Evolutionary conservation across 352 stramenopile genomes (phyloP).

Genomic region (Pythium sp.): DNA sequence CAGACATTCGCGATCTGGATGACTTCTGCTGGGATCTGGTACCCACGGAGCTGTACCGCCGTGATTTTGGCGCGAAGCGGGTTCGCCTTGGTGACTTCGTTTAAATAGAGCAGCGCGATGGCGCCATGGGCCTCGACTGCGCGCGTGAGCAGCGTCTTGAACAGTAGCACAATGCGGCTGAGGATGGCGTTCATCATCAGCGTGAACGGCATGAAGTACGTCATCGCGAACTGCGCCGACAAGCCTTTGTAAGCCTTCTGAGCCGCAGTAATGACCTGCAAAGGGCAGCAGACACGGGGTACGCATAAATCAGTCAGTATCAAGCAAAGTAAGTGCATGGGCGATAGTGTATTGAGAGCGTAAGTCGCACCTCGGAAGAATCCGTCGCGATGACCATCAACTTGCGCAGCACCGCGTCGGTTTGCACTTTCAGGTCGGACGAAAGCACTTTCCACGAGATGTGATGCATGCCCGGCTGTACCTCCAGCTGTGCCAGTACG

Average conservation of each 20-base stretch:
- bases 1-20: slow-evolving; percentile 62
- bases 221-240: slow-evolving; percentile 75
- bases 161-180: slow-evolving; percentile 50
- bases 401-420: slow-evolving; percentile 46
- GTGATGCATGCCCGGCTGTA: slow-evolving; percentile 55
- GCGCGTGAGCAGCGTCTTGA: slow-evolving; percentile 62
- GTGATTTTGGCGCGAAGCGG: slow-evolving; percentile 70
- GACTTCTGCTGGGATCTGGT: slow-evolving; percentile 45
- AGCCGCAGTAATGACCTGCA: slow-evolving; percentile 42
- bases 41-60: slow-evolving; percentile 66
- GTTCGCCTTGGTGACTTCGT: slow-evolving; percentile 79
- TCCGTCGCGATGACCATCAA: slow-evolving; percentile 32
- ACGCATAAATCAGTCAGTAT: background rate
- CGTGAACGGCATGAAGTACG: slow-evolving; percentile 86
- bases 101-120: slow-evolving; percentile 70
- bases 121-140: slow-evolving; percentile 63
- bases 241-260: slow-evolving; percentile 83
- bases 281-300: background rate
- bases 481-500: slow-evolving; percentile 46
- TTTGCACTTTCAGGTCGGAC: slow-evolving; percentile 51
- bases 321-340: background rate
- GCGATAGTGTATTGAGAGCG: background rate
- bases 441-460: slow-evolving; percentile 75
- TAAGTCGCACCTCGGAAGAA: slow-evolving; percentile 27
- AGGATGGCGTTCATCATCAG: slow-evolving; percentile 80